Conservation (phyloP, 2,329 filamentous ascomycete species). For the Hirsutella minnesotensis region DNA sequence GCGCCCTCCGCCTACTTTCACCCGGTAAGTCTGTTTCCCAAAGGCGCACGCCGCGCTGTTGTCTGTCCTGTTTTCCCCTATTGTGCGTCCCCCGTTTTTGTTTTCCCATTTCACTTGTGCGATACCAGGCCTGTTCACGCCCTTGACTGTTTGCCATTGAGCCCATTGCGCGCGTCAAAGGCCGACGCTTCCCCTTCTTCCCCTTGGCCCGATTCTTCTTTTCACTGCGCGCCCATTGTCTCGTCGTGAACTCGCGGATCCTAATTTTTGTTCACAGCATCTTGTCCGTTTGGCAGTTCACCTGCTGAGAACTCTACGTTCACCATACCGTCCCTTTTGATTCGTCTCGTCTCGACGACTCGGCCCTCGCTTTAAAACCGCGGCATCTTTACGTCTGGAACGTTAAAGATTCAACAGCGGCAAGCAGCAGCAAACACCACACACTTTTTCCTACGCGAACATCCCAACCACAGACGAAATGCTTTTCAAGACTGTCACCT, state of each 20-base stretch:
- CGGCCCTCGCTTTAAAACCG: slow-evolving; percentile 6
- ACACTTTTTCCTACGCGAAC: neutral
- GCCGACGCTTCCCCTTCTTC: too few species aligned
- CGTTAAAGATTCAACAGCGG: slow-evolving; percentile 11
- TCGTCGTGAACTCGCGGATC: neutral
- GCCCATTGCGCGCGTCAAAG: too few species aligned
- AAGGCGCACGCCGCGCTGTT: neutral
- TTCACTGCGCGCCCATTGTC: neutral
- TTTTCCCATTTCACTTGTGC: neutral
- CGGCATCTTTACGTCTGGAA: slow-evolving; percentile 17
- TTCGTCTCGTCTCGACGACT: slow-evolving; percentile 12
- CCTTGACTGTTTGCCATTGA: too few species aligned
- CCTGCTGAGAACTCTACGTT: neutral
- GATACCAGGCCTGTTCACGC: too few species aligned
- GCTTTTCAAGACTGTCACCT: slow-evolving; percentile 36
- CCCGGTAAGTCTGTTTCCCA: neutral
- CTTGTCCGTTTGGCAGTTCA: neutral
- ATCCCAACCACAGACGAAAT: slow-evolving; percentile 24
- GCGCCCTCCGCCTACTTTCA: neutral
- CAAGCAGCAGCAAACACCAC: neutral
- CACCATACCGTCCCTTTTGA: neutral
- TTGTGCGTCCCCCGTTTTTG: neutral
- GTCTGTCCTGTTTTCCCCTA: neutral
- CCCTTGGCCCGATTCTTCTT: too few species aligned
- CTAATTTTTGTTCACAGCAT: neutral